These are phyloP conservation scores for Hyphochytrium catenoides DNA, from an alignment of 352 stramenopile genomes.

Conservation along the genomic window DNA sequence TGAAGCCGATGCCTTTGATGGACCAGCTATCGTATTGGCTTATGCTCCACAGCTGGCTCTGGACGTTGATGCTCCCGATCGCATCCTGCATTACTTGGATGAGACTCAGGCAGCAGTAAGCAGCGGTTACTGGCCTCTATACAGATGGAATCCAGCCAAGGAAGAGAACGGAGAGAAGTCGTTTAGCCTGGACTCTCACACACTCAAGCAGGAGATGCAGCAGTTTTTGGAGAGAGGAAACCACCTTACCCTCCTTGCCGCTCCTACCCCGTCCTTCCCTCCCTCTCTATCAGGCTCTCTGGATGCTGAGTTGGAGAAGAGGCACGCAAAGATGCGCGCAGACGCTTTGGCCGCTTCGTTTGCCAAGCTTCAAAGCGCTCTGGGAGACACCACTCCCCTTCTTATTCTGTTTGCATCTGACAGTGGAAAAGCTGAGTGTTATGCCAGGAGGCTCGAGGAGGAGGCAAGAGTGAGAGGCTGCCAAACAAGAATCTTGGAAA, in stretches of 20 bases:
- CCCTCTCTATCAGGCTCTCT: slow-evolving; percentile 13
- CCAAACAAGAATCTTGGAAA: slow-evolving; percentile 51
- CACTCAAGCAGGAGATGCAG: slow-evolving; percentile 66
- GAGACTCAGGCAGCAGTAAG: slow-evolving; percentile 61
- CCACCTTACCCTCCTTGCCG: slow-evolving; percentile 63
- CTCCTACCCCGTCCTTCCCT: slow-evolving; percentile 25
- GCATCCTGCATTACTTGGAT: slow-evolving; percentile 32
- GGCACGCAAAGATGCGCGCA: slow-evolving; percentile 53
- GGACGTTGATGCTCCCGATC: slow-evolving; percentile 12
- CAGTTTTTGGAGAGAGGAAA: slow-evolving; percentile 66
- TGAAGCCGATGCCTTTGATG: slow-evolving; percentile 64
- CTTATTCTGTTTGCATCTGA: slow-evolving; percentile 42
- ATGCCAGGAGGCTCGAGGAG: slow-evolving; percentile 35
- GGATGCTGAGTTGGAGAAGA: slow-evolving; percentile 34
- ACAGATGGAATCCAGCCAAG: slow-evolving; percentile 63
- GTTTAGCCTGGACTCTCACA: slow-evolving; percentile 67
- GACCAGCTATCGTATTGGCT: slow-evolving; percentile 65
- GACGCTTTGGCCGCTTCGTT: slow-evolving; percentile 47
- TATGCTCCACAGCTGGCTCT: slow-evolving; percentile 55
- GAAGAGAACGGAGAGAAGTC: slow-evolving; percentile 52
- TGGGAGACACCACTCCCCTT: slow-evolving; percentile 33
- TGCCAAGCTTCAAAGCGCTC: slow-evolving; percentile 20
- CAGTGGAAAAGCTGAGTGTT: slow-evolving; percentile 39
- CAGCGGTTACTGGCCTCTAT: slow-evolving; percentile 69
- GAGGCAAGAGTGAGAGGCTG: slow-evolving; percentile 34